These are phyloP conservation scores for Bruguiera sexangula DNA, from an alignment of 345 rosid genomes.

Conservation along the genomic window DNA sequence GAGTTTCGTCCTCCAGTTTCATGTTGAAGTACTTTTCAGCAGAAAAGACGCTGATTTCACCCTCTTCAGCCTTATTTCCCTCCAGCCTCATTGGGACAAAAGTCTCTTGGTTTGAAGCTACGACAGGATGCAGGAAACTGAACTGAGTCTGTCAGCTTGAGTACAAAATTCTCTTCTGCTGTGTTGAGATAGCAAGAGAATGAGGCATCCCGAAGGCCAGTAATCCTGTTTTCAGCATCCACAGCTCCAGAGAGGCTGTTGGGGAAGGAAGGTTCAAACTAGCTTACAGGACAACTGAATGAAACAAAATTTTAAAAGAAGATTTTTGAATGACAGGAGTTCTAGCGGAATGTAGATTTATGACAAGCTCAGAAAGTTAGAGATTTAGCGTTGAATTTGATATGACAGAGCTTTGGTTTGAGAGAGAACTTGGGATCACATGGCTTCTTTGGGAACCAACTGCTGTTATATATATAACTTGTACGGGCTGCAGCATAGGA, in stretches of 20 bases:
- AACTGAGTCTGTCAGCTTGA: constrained; percentile 31
- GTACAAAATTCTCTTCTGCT: constrained; percentile 31
- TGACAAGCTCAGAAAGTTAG: constrained; percentile 15
- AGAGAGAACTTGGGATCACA: background rate
- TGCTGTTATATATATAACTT: background rate
- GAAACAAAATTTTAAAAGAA: background rate
- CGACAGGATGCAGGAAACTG: constrained; percentile 23
- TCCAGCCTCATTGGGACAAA: constrained; percentile 21
- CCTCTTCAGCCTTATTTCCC: constrained; percentile 28
- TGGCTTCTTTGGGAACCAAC: background rate
- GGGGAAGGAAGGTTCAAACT: background rate
- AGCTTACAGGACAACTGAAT: constrained; percentile 1
- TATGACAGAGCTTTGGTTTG: constrained; percentile 3
- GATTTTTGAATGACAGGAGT: constrained; percentile 5
- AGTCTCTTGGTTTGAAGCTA: constrained; percentile 20
- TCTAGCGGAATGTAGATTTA: background rate
- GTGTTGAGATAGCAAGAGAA: constrained; percentile 37
- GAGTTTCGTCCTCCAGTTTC: constrained; percentile 32
- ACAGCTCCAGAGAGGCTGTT: constrained; percentile 12
- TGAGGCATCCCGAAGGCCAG: constrained; percentile 37
- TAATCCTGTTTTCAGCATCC: constrained; percentile 26
- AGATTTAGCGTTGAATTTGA: background rate
- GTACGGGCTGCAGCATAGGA: constrained; percentile 1
- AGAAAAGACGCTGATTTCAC: constrained; percentile 48
- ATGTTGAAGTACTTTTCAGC: constrained; percentile 59